Evolutionary conservation across 805 yeast species (phyloP).

Genomic region (Ogataea pilisensis): DNA sequence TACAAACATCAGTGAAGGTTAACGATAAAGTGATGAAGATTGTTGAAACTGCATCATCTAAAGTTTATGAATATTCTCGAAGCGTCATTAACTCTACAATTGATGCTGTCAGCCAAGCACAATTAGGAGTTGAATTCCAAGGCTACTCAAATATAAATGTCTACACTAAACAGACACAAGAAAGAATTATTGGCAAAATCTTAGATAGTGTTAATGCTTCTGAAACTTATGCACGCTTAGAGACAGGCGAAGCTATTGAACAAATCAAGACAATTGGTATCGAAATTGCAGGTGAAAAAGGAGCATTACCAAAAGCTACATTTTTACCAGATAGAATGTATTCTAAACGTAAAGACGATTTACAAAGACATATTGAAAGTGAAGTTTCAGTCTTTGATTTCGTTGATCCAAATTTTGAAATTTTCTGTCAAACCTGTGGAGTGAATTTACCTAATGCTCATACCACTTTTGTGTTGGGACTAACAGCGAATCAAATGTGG

Average conservation of each 20-base stretch:
- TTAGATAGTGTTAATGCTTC: constrained; percentile 56
- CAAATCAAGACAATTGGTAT: constrained; percentile 61
- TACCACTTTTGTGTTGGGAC: constrained; percentile 16
- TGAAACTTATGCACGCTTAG: constrained; percentile 63
- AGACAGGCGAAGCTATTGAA: constrained; percentile 58
- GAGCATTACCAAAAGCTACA: constrained; percentile 52
- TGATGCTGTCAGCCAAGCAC: constrained; percentile 32
- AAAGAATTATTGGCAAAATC: constrained; percentile 61
- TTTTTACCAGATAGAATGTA: constrained; percentile 82
- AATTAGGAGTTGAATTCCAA: constrained; percentile 41
- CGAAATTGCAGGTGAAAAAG: constrained; percentile 58
- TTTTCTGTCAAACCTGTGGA: constrained; percentile 38
- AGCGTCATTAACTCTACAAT: constrained; percentile 49
- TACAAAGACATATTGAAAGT: constrained; percentile 54
- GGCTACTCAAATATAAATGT: constrained; percentile 64
- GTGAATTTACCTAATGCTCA: constrained; percentile 38
- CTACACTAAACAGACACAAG: constrained; percentile 68
- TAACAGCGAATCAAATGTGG: constrained; percentile 22
- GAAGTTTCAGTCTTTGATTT: constrained; percentile 68
- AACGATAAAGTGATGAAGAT: constrained; percentile 56
- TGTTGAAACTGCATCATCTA: constrained; percentile 56
- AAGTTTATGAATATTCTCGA: constrained; percentile 59
- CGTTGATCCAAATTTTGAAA: constrained; percentile 69
- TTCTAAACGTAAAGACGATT: constrained; percentile 61
- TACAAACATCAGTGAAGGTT: constrained; percentile 48